Evolutionary conservation across 2,329 filamentous ascomycete genomes (phyloP), one percentile per base, ranked within the genome.

Genomic region (Metarhizium sp.): DNA sequence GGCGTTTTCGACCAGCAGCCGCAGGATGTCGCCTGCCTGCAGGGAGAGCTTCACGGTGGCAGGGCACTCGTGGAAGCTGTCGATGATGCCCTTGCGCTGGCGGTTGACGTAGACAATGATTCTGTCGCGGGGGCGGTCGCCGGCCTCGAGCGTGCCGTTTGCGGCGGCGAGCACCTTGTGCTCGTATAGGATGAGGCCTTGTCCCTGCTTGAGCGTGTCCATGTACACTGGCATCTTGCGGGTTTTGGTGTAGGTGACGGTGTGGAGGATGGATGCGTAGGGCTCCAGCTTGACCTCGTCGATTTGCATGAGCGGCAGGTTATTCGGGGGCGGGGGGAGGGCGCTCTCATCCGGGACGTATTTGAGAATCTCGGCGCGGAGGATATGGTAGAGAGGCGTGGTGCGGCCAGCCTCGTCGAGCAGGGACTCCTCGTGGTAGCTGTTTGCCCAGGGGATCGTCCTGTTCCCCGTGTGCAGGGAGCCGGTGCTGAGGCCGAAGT

Each of bases 361-460:
- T 49, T 71, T 66, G 43, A 57, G 51, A 38, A 76, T 73, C 2
- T 67, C 63, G 11, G 70, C 63, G 42, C 73, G 67, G 47, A 76
- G 61, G 6, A 66, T 63, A 47, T 65, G 61, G 58, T 76, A 78
- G 18, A 76, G 60, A 6, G 73, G 68, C 6, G 69, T 75, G 1
- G 69, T 69, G 1, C 75, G 68, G 3, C 76, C 75, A 49, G 69
- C 75, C 61, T 78, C 75, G 53, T 77, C 74, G 11, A 78, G 65
- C 1, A 75, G 73, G 1, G 75, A 65, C 34, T 73, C 74, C 54
- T 77, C 77, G 59, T 78, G 75, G 59, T 78, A 78, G 55, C 72
- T 75, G 2, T 73, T 73, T 1, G 71, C 75, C 42, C 42, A 45
- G 16, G 42, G n/a, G 50, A 75, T 71, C 20, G 65, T 42, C 75